A percentile compares a stretch with the other conserved stretches of the same genome.
These are phyloP conservation scores for Sporothrix schenckii DNA, from an alignment of 2,329 filamentous ascomycete species.

Conservation along the genomic window DNA sequence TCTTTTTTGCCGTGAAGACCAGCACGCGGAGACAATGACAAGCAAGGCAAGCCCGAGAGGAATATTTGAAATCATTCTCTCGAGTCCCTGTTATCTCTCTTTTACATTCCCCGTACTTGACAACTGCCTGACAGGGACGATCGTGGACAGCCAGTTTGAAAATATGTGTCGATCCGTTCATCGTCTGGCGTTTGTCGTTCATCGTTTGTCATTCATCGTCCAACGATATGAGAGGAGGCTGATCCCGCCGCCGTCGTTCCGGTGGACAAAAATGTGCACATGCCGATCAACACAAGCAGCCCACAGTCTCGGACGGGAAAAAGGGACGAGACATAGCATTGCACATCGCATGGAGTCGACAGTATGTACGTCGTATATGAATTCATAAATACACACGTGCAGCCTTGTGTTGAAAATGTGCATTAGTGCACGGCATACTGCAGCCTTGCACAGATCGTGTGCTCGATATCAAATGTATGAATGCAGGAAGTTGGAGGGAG, in stretches of 20 bases:
- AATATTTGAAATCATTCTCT: neutral
- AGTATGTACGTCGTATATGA: neutral
- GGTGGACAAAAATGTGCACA: neutral
- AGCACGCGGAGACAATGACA: conserved; percentile 7
- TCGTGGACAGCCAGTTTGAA: neutral
- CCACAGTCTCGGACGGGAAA: neutral
- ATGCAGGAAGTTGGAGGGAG: too few species aligned
- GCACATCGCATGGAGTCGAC: neutral
- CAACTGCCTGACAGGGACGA: neutral
- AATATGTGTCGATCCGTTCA: conserved; percentile 12
- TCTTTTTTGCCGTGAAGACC: neutral
- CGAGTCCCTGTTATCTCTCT: neutral
- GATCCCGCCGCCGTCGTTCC: neutral
- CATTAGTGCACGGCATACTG: neutral
- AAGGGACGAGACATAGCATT: too few species aligned
- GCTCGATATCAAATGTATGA: neutral
- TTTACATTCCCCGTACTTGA: neutral
- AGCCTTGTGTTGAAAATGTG: conserved; percentile 1
- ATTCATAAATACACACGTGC: conserved; percentile 12
- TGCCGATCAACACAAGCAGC: neutral
- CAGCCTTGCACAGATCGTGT: conserved; percentile 5
- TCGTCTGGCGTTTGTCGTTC: neutral
- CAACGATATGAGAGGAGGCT: neutral
- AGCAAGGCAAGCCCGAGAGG: neutral
- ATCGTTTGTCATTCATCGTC: neutral